Percentiles rank a stretch among this genome's conserved stretches.
Conservation (phyloP, 768 basidiomycete species). For the Leccinum uliginosum region DNA sequence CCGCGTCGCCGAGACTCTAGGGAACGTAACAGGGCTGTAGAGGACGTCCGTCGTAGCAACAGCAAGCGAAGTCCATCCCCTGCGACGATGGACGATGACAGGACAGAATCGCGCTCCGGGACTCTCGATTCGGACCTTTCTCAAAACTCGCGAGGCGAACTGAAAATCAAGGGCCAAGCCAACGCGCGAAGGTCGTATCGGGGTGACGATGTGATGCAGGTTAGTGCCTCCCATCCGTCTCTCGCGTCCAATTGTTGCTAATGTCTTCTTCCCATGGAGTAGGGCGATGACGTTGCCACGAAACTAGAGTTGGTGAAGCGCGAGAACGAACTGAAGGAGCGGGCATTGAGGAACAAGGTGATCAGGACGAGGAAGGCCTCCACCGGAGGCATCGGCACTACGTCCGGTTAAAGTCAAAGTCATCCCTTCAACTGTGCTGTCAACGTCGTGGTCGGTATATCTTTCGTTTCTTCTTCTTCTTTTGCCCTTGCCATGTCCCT, state of each 20-base stretch:
- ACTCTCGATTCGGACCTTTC: conserved; percentile 28
- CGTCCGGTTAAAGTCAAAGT: conserved; percentile 18
- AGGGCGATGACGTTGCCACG: conserved; percentile 10
- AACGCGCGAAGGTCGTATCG: conserved; percentile 52
- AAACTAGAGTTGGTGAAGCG: conserved; percentile 55
- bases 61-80: conserved; percentile 26
- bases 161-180: conserved; percentile 75
- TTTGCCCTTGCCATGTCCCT: conserved; percentile 12
- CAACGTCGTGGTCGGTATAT: not conserved
- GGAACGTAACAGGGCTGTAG: conserved; percentile 19
- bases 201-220: conserved; percentile 39
- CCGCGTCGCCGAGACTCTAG: conserved; percentile 30
- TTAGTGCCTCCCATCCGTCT: conserved; percentile 11
- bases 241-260: not conserved
- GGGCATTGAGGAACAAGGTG: conserved; percentile 79
- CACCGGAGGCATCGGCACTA: conserved; percentile 22
- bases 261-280: conserved; percentile 17
- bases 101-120: conserved; percentile 18
- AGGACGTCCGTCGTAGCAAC: conserved; percentile 18
- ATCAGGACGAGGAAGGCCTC: conserved; percentile 58
- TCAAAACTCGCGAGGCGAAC: conserved; percentile 39
- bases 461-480: conserved; percentile 14
- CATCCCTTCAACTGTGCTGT: not conserved
- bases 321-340: conserved; percentile 80
- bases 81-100: conserved; percentile 22